Percentiles rank a stretch among this genome's conserved stretches.
These are phyloP conservation scores for Emydomyces testavorans DNA, from an alignment of 2,329 filamentous ascomycete genomes.

Conservation along the genomic window DNA sequence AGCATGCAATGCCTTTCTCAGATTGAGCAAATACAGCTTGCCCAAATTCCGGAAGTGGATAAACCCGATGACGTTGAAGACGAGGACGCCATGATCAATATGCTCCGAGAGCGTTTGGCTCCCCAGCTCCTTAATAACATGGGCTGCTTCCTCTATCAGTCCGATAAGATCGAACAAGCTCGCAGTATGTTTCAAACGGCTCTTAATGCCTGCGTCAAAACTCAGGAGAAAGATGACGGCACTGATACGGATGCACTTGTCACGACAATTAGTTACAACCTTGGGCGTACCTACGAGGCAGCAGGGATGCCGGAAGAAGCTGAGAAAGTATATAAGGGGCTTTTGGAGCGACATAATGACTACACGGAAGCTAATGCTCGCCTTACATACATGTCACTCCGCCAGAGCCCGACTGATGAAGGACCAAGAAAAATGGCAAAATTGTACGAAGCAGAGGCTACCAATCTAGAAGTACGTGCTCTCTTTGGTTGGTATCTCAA, in stretches of 20 bases:
- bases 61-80: slow-evolving; percentile 50
- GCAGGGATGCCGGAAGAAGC: slow-evolving; percentile 71
- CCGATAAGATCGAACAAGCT: slow-evolving; percentile 67
- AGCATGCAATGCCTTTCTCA: slow-evolving; percentile 84
- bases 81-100: slow-evolving; percentile 44
- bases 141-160: slow-evolving; percentile 86
- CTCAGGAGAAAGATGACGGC: slow-evolving; percentile 60
- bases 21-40: slow-evolving; percentile 79
- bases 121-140: slow-evolving; percentile 95
- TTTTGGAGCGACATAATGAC: slow-evolving; percentile 73
- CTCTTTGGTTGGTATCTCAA: slow-evolving; percentile 94
- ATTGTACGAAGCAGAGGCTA: slow-evolving; percentile 70
- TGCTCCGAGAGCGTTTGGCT: slow-evolving; percentile 65
- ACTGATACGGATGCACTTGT: slow-evolving; percentile 83
- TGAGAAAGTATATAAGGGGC: slow-evolving; percentile 72
- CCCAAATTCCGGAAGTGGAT: slow-evolving; percentile 62
- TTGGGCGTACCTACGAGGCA: slow-evolving; percentile 85
- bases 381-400: slow-evolving; percentile 78
- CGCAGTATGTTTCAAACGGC: slow-evolving; percentile 88
- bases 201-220: slow-evolving; percentile 72
- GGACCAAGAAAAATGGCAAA: slow-evolving; percentile 77
- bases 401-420: slow-evolving; percentile 68
- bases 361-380: slow-evolving; percentile 87
- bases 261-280: slow-evolving; percentile 93
- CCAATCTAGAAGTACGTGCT: slow-evolving; percentile 81